A percentile compares a stretch with the other conserved stretches of the same genome.
Conservation (phyloP, 257 asterid species). For the Jacaranda mimosifolia region DNA sequence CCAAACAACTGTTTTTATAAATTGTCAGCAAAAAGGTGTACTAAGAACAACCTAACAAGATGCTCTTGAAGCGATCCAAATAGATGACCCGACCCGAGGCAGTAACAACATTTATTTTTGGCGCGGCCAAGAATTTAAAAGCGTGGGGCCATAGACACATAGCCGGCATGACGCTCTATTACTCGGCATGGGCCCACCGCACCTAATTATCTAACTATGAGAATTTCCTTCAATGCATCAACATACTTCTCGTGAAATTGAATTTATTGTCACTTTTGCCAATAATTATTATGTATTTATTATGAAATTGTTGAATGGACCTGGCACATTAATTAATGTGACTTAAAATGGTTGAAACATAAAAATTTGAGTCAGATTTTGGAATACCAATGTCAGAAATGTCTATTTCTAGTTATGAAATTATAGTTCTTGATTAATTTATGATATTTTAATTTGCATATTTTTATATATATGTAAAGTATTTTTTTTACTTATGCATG, state of each 20-base stretch:
- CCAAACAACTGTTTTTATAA: too few species aligned
- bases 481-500: too few species aligned
- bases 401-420: background rate
- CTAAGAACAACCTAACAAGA: background rate
- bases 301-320: background rate
- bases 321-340: constrained; percentile 27
- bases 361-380: background rate
- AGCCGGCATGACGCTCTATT: constrained; percentile 29
- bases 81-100: background rate
- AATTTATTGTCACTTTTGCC: constrained; percentile 33
- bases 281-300: constrained; percentile 37
- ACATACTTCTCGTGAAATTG: constrained; percentile 46
- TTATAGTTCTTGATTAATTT: background rate
- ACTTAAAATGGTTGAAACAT: background rate
- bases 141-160: constrained; percentile 35
- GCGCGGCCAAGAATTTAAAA: constrained; percentile 45
- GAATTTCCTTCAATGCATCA: constrained; percentile 39
- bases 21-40: background rate
- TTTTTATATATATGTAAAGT: too few species aligned
- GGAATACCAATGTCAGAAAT: background rate
- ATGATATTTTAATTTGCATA: background rate
- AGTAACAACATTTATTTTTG: constrained; percentile 32
- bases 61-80: background rate
- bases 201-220: constrained; percentile 43
- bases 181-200: constrained; percentile 36